A percentile compares a stretch with the other conserved stretches of the same genome.
These are phyloP conservation scores for Rosa rugosa DNA, from an alignment of 306 rosid genomes.

Conservation along the genomic window DNA sequence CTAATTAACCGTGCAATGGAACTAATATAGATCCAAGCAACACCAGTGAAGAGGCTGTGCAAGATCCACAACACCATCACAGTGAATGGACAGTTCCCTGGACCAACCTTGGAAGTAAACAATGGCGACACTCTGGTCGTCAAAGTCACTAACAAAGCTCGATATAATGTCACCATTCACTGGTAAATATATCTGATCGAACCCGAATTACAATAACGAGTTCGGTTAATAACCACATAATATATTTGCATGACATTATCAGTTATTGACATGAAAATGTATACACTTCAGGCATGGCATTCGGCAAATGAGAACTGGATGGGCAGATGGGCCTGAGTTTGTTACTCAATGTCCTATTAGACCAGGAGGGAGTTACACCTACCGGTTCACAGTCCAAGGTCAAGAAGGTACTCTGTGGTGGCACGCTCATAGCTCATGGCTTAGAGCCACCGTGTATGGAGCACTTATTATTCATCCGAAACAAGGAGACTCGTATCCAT, in stretches of 20 bases:
- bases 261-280: background rate
- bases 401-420: slow-evolving; percentile 39
- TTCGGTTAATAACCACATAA: background rate
- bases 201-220: background rate
- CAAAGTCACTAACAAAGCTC: slow-evolving; percentile 79
- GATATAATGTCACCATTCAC: slow-evolving; percentile 77
- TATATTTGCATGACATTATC: background rate
- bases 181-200: slow-evolving; percentile 41
- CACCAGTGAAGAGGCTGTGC: slow-evolving; percentile 99
- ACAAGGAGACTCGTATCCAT: slow-evolving; percentile 12
- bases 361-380: slow-evolving; percentile 18
- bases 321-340: slow-evolving; percentile 31
- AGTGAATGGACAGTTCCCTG: slow-evolving; percentile 83
- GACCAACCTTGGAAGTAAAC: slow-evolving; percentile 80
- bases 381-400: slow-evolving; percentile 23
- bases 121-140: slow-evolving; percentile 79
- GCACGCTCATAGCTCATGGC: slow-evolving; percentile 33
- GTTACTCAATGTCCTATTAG: slow-evolving; percentile 28
- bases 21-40: slow-evolving; percentile 58
- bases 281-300: slow-evolving; percentile 26
- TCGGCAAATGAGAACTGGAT: slow-evolving; percentile 16
- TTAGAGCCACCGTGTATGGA: slow-evolving; percentile 32
- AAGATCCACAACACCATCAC: slow-evolving; percentile 68
- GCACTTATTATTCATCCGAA: slow-evolving; percentile 18
- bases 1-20: background rate